Evolutionary conservation across 2,329 filamentous ascomycete genomes (phyloP).

Genomic region (Dothideomycetes sp.): DNA sequence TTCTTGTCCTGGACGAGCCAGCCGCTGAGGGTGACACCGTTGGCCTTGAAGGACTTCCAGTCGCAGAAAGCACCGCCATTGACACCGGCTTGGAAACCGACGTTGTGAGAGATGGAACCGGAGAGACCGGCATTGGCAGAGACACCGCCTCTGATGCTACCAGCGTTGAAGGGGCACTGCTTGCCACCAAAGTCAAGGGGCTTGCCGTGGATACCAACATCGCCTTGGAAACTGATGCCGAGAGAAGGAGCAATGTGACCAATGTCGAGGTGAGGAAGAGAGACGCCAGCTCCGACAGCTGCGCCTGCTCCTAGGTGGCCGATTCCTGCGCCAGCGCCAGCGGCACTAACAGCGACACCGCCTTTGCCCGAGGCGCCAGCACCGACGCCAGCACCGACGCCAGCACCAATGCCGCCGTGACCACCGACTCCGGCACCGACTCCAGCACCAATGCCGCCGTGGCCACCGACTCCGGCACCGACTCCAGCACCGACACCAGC

Average conservation of each 20-base stretch:
- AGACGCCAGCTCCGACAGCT: too few relatives aligned
- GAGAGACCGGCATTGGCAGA: constrained; percentile 8
- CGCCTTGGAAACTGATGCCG: constrained; percentile 1
- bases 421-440: too few relatives aligned
- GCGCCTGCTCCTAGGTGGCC: too few relatives aligned
- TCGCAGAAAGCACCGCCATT: constrained; percentile 13
- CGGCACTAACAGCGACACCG: too few relatives aligned
- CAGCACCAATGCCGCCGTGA: too few relatives aligned
- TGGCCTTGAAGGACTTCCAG: constrained; percentile 20
- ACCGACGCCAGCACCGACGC: too few relatives aligned
- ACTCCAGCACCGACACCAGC: too few relatives aligned
- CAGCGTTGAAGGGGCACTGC: constrained; percentile 7
- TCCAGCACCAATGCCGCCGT: too few relatives aligned
- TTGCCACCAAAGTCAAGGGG: constrained; percentile 2
- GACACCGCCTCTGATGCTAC: background rate
- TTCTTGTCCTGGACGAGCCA: constrained; percentile 27
- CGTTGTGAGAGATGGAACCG: constrained; percentile 3
- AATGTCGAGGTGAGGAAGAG: constrained; percentile 2
- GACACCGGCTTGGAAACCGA: background rate
- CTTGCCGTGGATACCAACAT: constrained; percentile 5
- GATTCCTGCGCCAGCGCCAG: too few relatives aligned
- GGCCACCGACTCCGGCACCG: too few relatives aligned
- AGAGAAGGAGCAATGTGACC: constrained; percentile 3
- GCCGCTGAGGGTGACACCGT: constrained; percentile 24
- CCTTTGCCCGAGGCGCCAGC: too few relatives aligned